phyloP scores from a whole-genome alignment of 345 rosid species.

The Camelina sativa region DNA sequence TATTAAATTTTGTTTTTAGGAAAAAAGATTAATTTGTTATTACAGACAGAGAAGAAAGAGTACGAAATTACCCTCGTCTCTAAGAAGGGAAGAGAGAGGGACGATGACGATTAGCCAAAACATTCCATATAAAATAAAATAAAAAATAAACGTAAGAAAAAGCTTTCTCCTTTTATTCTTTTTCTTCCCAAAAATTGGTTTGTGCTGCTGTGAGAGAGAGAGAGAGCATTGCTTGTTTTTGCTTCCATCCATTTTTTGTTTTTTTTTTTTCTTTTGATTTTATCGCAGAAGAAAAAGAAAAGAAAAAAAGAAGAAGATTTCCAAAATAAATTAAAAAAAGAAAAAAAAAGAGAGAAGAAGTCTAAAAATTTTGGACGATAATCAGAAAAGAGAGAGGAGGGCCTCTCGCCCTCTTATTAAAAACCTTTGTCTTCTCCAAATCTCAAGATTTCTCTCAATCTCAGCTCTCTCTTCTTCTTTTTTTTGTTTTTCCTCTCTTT shows the following conservation, averaged over 20 bases:
- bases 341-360: constrained; percentile 18
- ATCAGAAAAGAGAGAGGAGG: constrained; percentile 47
- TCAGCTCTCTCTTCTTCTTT: not conserved
- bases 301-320: not conserved
- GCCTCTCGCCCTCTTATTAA: constrained; percentile 58
- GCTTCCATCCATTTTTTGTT: constrained; percentile 30
- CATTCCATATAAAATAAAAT: constrained; percentile 31
- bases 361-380: constrained; percentile 29
- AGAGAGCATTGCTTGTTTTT: not conserved
- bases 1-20: not conserved
- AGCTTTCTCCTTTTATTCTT: constrained; percentile 19
- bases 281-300: not conserved
- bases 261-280: not conserved
- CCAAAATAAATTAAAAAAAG: not conserved
- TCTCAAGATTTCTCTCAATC: constrained; percentile 38
- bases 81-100: constrained; percentile 4
- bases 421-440: constrained; percentile 15
- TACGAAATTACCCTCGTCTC: constrained; percentile 33
- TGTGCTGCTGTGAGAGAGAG: not conserved
- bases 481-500: constrained; percentile 16
- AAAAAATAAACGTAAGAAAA: constrained; percentile 37
- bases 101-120: constrained; percentile 32
- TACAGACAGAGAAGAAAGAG: not conserved
- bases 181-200: not conserved
- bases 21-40: not conserved